phyloP scores from a whole-genome alignment of 2,329 filamentous ascomycete genomes.

The Sclerotinia nivalis region DNA sequence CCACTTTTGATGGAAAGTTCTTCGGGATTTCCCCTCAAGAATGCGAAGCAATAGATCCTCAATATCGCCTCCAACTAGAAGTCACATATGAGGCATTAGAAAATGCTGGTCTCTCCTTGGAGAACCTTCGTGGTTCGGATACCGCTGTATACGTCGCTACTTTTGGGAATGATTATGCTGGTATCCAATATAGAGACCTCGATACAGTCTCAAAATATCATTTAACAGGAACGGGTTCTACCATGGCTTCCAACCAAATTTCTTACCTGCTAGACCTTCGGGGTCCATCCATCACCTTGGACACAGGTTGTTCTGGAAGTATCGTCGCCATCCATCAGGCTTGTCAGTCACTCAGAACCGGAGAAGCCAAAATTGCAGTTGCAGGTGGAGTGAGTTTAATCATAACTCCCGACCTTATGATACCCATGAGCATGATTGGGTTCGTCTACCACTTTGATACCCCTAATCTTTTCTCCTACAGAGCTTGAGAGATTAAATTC shows the following conservation, averaged over 20 bases:
- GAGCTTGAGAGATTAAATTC: too few relatives aligned
- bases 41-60: background rate
- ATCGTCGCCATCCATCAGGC: background rate
- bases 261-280: background rate
- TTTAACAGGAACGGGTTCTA: background rate
- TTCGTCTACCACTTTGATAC: too few relatives aligned
- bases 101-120: background rate
- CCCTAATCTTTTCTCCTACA: too few relatives aligned
- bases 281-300: background rate
- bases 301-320: conserved; percentile 3
- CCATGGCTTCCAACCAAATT: background rate
- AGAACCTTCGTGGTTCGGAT: background rate
- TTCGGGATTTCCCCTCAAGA: conserved; percentile 27
- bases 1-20: conserved; percentile 31
- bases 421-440: background rate
- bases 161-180: background rate
- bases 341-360: background rate
- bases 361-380: background rate
- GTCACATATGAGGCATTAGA: background rate
- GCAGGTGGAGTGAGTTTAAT: conserved; percentile 23
- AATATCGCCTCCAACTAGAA: background rate
- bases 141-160: conserved; percentile 7
- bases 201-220: background rate
- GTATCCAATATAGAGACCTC: background rate
- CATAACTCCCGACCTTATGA: conserved; percentile 8